Conservation (phyloP, 177 flowering plant genomes). For the Vitis hybrid region DNA sequence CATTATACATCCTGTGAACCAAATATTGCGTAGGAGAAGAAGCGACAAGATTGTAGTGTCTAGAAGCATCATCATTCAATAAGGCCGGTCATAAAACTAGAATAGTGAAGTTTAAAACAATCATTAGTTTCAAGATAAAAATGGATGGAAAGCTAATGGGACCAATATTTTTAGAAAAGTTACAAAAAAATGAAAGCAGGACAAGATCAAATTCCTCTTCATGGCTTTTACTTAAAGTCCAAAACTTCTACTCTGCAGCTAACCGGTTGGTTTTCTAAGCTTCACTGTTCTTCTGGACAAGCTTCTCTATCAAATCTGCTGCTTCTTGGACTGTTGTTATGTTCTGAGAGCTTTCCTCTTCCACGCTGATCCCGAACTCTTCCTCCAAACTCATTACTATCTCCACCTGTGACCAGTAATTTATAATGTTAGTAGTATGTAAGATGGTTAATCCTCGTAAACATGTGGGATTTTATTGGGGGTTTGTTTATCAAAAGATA, state of each 20-base stretch:
- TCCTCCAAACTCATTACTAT: slow-evolving; percentile 36
- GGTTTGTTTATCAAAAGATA: not conserved
- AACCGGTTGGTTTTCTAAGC: slow-evolving; percentile 1
- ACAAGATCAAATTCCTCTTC: no score
- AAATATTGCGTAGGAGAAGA: no score
- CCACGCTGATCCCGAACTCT: slow-evolving; percentile 25
- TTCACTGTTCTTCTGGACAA: slow-evolving; percentile 18
- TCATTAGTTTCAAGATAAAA: no score
- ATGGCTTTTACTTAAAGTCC: not conserved
- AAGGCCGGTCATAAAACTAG: no score
- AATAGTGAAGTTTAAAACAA: no score
- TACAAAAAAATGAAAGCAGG: no score
- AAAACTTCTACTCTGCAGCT: not conserved
- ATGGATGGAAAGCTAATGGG: no score
- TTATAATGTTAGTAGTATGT: not conserved
- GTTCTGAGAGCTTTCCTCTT: slow-evolving; percentile 27
- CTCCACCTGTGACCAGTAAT: slow-evolving; percentile 21
- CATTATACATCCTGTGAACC: no score
- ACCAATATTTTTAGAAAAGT: no score
- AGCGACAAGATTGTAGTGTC: no score
- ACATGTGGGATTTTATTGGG: not conserved
- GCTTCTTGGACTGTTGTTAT: slow-evolving; percentile 34
- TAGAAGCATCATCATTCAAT: no score
- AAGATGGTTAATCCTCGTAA: not conserved
- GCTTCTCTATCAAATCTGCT: slow-evolving; percentile 33